phyloP scores from a whole-genome alignment of 1,139 yeast species.

The Yamadazyma siamensis region DNA sequence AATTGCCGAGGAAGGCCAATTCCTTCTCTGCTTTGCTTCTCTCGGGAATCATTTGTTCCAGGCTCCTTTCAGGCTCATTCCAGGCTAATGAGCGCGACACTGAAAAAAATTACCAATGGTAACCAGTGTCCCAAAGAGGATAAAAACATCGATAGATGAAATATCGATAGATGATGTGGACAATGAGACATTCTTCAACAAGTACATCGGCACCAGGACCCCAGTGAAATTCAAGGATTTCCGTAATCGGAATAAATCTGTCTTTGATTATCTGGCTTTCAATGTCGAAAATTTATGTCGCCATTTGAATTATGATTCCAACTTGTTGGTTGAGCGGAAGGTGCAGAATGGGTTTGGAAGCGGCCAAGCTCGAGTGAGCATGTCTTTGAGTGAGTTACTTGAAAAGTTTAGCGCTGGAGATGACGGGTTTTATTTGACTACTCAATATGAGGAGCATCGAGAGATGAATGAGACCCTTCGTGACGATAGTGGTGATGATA shows the following conservation, averaged over 20 bases:
- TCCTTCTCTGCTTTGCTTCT: too few species aligned
- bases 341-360: conserved; percentile 62
- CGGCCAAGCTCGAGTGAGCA: conserved; percentile 48
- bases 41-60: too few species aligned
- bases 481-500: conserved; percentile 18
- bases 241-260: conserved; percentile 10
- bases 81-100: too few species aligned
- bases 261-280: conserved; percentile 27
- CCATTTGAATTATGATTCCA: conserved; percentile 26
- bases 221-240: conserved; percentile 31
- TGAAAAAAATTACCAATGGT: too few species aligned
- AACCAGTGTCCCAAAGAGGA: conserved; percentile 7
- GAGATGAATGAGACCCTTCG: too few species aligned
- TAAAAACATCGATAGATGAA: conserved; percentile 11
- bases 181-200: conserved; percentile 20
- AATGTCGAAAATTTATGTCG: conserved; percentile 30
- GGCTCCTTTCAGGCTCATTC: too few species aligned
- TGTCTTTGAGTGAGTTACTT: conserved; percentile 48
- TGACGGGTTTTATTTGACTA: conserved; percentile 52
- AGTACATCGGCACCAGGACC: conserved; percentile 28
- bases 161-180: conserved; percentile 1
- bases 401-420: conserved; percentile 36
- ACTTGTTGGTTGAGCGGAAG: conserved; percentile 55
- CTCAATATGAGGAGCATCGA: conserved; percentile 52
- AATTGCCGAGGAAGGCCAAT: too few species aligned